Evolutionary conservation across 1,284 basidiomycete genomes (phyloP).

Genomic region (Pyrrhoderma lamaoense): DNA sequence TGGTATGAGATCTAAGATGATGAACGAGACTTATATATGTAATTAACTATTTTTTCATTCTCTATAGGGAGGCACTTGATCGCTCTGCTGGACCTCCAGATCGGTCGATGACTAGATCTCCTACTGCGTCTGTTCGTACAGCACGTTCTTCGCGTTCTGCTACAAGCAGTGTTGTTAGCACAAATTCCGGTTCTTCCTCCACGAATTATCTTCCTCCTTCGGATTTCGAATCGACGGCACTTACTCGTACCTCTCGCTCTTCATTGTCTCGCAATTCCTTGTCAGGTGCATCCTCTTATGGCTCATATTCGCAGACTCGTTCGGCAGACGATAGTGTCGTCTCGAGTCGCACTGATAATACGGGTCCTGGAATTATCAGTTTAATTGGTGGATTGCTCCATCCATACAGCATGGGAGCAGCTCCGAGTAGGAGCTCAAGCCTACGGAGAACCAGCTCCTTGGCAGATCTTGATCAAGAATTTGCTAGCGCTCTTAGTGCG

Average conservation of each 20-base stretch:
- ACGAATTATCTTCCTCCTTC: constrained; percentile 68
- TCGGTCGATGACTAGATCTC: constrained; percentile 51
- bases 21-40: constrained; percentile 8
- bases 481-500: constrained; percentile 39
- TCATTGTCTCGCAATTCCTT: constrained; percentile 24
- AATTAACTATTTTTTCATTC: constrained; percentile 8
- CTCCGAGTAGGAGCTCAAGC: constrained; percentile 50
- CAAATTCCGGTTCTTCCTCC: constrained; percentile 47
- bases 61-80: constrained; percentile 58
- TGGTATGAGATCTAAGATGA: constrained; percentile 67
- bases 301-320: constrained; percentile 21
- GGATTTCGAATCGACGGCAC: constrained; percentile 37
- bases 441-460: constrained; percentile 66
- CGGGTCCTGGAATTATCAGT: too few relatives aligned
- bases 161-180: constrained; percentile 31
- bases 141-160: constrained; percentile 42
- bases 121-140: constrained; percentile 63
- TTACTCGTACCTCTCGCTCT: constrained; percentile 24
- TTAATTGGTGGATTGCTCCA: constrained; percentile 44
- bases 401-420: constrained; percentile 52
- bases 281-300: constrained; percentile 5
- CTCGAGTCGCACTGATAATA: constrained; percentile 32
- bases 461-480: constrained; percentile 68
- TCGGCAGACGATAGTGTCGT: constrained; percentile 66
- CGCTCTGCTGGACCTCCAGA: constrained; percentile 43